These are phyloP conservation scores for Endoconidiophora laricicola DNA, from an alignment of 2,329 filamentous ascomycete species.

Conservation along the genomic window DNA sequence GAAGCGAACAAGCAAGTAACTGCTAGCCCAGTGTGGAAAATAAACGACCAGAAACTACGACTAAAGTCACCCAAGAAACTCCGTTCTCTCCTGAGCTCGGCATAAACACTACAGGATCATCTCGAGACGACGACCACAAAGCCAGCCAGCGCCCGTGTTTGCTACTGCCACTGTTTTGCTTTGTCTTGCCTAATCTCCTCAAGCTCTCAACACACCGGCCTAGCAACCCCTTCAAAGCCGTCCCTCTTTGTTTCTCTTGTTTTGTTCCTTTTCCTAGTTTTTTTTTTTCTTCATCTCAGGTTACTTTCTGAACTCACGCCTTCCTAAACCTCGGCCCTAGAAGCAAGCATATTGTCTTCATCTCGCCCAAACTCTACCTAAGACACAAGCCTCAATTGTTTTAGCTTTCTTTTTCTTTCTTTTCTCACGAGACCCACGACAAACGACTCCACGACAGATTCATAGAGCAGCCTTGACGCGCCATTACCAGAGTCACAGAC, in stretches of 20 bases:
- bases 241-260: constrained; percentile 1
- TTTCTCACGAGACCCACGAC: constrained; percentile 5
- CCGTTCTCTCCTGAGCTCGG: no score
- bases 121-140: no score
- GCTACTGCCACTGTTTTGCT: no score
- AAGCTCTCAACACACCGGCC: no score
- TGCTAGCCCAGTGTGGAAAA: no score
- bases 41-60: no score
- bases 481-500: not conserved
- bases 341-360: not conserved
- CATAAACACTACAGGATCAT: no score
- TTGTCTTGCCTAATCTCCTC: no score
- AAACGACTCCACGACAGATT: no score
- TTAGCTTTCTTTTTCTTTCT: not conserved
- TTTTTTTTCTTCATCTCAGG: not conserved
- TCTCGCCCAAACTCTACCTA: not conserved
- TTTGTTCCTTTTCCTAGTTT: not conserved
- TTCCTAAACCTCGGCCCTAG: not conserved
- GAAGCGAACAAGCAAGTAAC: no score
- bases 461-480: not conserved
- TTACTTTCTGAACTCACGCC: not conserved
- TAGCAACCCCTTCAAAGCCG: not conserved
- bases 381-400: not conserved
- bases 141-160: no score
- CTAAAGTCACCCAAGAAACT: no score